These are phyloP conservation scores for Fusarium piperis DNA, from an alignment of 2,329 filamentous ascomycete species.

Conservation along the genomic window DNA sequence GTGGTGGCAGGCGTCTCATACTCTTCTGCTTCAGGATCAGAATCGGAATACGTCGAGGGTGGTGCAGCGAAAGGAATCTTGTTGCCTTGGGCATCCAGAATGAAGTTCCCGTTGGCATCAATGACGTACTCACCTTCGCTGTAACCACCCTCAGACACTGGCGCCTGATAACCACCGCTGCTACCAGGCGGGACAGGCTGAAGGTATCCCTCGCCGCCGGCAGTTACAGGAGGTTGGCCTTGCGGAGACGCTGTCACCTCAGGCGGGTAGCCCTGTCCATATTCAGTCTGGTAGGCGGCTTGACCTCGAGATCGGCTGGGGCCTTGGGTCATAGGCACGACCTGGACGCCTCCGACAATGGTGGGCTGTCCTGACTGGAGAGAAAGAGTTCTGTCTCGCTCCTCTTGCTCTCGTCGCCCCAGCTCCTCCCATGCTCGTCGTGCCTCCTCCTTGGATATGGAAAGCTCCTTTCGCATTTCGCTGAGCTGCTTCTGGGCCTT, in stretches of 20 bases:
- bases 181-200: slow-evolving; percentile 31
- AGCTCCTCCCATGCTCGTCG: slow-evolving; percentile 97
- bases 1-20: slow-evolving; percentile 64
- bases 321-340: slow-evolving; percentile 88
- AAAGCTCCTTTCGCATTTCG: slow-evolving; percentile 91
- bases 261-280: slow-evolving; percentile 45
- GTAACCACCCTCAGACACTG: slow-evolving; percentile 68
- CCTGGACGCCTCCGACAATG: slow-evolving; percentile 90
- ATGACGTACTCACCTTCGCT: slow-evolving; percentile 78
- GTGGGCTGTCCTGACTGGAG: slow-evolving; percentile 89
- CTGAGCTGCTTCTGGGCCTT: slow-evolving; percentile 81
- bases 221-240: slow-evolving; percentile 47
- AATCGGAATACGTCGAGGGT: slow-evolving; percentile 56
- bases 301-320: slow-evolving; percentile 61
- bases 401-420: slow-evolving; percentile 90
- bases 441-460: slow-evolving; percentile 96
- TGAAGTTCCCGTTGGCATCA: slow-evolving; percentile 68
- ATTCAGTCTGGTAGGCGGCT: slow-evolving; percentile 43
- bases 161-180: slow-evolving; percentile 33
- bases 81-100: slow-evolving; percentile 68
- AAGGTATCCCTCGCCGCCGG: slow-evolving; percentile 42
- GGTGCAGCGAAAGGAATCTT: slow-evolving; percentile 63
- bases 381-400: slow-evolving; percentile 86
- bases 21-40: slow-evolving; percentile 65
- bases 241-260: slow-evolving; percentile 56